These are phyloP conservation scores for Chloris gayana DNA, from an alignment of 176 grass and related monocot genomes.

Conservation along the genomic window DNA sequence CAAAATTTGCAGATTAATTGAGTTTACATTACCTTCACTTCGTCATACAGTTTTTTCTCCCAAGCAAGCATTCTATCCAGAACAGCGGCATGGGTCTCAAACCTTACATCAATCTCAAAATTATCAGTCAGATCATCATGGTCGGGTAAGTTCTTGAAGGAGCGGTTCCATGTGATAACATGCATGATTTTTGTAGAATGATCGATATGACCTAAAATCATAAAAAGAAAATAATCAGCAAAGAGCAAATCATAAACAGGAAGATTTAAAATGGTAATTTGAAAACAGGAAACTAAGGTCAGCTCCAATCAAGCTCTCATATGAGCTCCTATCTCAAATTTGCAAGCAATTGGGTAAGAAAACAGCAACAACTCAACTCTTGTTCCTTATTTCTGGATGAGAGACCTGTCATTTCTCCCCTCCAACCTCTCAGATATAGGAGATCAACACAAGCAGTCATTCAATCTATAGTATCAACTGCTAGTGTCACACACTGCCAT, in stretches of 20 bases:
- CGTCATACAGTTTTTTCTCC: constrained; percentile 96
- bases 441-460: neutral
- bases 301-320: neutral
- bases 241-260: constrained; percentile 13
- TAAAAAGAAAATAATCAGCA: constrained; percentile 19
- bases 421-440: neutral
- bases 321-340: neutral
- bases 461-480: neutral
- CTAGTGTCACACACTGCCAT: neutral
- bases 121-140: constrained; percentile 61
- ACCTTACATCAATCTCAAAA: constrained; percentile 62
- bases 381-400: too few relatives aligned
- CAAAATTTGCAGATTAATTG: constrained; percentile 17
- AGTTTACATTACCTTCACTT: constrained; percentile 80
- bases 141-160: constrained; percentile 76
- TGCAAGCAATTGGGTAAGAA: neutral
- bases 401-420: neutral
- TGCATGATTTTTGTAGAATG: constrained; percentile 93
- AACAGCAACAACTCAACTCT: too few relatives aligned
- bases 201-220: constrained; percentile 79
- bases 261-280: constrained; percentile 19
- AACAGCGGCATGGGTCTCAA: constrained; percentile 87
- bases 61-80: constrained; percentile 96
- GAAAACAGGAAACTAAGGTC: constrained; percentile 23
- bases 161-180: constrained; percentile 98